Percentiles rank a stretch among this genome's conserved stretches.
Evolutionary conservation across 2,329 filamentous ascomycete species (phyloP).

Genomic region (Colletotrichum sojae): DNA sequence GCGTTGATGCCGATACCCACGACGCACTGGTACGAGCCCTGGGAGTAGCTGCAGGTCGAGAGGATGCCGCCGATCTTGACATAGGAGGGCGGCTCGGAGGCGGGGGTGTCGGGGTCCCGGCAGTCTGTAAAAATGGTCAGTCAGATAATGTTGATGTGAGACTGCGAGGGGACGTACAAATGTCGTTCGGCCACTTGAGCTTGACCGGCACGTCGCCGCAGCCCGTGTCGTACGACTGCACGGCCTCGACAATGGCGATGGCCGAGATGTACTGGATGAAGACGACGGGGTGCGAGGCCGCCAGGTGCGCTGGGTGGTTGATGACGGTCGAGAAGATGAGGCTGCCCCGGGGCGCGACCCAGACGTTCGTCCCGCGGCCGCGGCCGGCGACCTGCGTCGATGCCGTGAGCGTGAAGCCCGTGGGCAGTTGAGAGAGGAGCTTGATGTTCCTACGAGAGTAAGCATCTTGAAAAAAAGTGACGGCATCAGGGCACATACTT

Average conservation of each 20-base stretch:
- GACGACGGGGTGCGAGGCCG: constrained; percentile 82
- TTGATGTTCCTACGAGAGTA: constrained; percentile 75
- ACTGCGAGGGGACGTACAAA: constrained; percentile 69
- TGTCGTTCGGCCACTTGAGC: constrained; percentile 98
- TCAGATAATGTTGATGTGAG: neutral
- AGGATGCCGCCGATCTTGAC: constrained; percentile 95
- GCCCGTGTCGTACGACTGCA: constrained; percentile 82
- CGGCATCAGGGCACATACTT: constrained; percentile 67
- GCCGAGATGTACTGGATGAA: constrained; percentile 96
- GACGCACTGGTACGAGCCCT: constrained; percentile 85
- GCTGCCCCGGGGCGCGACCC: constrained; percentile 90
- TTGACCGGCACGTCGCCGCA: constrained; percentile 85
- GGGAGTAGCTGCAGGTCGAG: constrained; percentile 87
- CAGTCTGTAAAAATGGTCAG: constrained; percentile 64
- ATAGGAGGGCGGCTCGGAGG: constrained; percentile 65
- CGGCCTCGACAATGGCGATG: constrained; percentile 86
- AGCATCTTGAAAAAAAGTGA: neutral
- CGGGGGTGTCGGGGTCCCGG: constrained; percentile 71
- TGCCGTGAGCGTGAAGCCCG: constrained; percentile 89
- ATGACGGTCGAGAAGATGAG: constrained; percentile 92
- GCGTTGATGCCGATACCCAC: constrained; percentile 91
- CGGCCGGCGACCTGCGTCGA: constrained; percentile 90
- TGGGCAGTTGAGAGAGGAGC: constrained; percentile 81
- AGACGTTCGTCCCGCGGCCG: constrained; percentile 92
- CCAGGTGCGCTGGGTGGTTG: constrained; percentile 83